Evolutionary conservation across 805 yeast species (phyloP).

Genomic region (Candida orba): DNA sequence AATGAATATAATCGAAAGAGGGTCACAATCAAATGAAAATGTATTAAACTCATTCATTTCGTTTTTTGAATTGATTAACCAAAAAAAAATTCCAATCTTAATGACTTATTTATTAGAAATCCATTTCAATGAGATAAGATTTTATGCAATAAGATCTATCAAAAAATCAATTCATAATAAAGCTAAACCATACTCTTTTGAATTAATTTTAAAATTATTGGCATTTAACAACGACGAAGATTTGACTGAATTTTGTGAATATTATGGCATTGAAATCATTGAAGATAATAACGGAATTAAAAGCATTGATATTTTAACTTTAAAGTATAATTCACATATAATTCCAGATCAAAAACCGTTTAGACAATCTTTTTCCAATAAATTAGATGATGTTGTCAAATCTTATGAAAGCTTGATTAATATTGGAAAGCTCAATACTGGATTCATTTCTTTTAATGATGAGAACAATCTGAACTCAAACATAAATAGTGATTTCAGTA

Average conservation of each 20-base stretch:
- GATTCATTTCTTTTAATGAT: neutral
- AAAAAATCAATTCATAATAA: slow-evolving; percentile 60
- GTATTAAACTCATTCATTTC: slow-evolving; percentile 50
- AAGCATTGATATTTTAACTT: slow-evolving; percentile 36
- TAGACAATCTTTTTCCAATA: slow-evolving; percentile 38
- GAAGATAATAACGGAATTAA: slow-evolving; percentile 26
- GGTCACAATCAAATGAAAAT: slow-evolving; percentile 46
- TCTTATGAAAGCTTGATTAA: slow-evolving; percentile 29
- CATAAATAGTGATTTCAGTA: neutral
- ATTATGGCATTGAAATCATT: slow-evolving; percentile 49
- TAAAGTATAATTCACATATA: slow-evolving; percentile 30
- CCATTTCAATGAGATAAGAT: slow-evolving; percentile 72
- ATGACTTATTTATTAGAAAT: slow-evolving; percentile 71
- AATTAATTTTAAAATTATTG: slow-evolving; percentile 40
- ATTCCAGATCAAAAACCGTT: slow-evolving; percentile 33
- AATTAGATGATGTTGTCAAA: slow-evolving; percentile 33
- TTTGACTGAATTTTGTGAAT: slow-evolving; percentile 47
- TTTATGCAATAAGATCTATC: slow-evolving; percentile 63
- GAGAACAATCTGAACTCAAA: neutral
- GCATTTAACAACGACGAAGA: slow-evolving; percentile 62
- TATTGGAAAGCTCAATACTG: slow-evolving; percentile 10
- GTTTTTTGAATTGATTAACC: slow-evolving; percentile 53
- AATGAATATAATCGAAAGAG: slow-evolving; percentile 50
- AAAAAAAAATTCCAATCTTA: slow-evolving; percentile 52
- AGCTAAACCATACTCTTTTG: slow-evolving; percentile 55